Conservation (phyloP, 2,329 filamentous ascomycete species). For the Hypocrella siamensis region DNA sequence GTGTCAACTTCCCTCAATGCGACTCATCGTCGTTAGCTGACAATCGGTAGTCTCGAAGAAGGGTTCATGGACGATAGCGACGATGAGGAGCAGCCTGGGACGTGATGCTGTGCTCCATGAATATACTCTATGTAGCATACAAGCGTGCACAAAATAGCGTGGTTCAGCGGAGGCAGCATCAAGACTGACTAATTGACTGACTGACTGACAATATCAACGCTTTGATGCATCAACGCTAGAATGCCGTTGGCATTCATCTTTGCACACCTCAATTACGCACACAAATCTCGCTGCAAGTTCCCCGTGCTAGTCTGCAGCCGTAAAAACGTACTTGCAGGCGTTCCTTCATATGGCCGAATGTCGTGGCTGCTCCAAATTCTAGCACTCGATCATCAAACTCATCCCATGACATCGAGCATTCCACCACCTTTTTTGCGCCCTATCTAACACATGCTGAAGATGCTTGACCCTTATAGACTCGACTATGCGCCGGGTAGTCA, state of each 20-base stretch:
- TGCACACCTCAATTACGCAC: no score
- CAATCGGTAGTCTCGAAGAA: slow-evolving; percentile 11
- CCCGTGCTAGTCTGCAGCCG: no score
- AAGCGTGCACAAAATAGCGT: no score
- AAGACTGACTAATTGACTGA: no score
- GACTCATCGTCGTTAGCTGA: slow-evolving; percentile 5
- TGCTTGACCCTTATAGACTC: neutral
- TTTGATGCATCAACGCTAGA: no score
- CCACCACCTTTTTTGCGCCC: slow-evolving; percentile 3
- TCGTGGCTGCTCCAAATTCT: slow-evolving; percentile 1
- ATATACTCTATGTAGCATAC: neutral
- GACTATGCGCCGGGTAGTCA: neutral
- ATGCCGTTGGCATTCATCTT: no score
- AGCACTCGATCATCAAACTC: slow-evolving; percentile 1
- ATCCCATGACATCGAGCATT: slow-evolving; percentile 2
- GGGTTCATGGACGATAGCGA: slow-evolving; percentile 29
- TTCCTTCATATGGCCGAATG: neutral
- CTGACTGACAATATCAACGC: no score
- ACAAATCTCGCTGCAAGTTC: no score
- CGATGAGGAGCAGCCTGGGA: slow-evolving; percentile 16
- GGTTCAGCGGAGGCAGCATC: no score
- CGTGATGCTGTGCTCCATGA: neutral
- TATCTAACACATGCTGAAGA: slow-evolving; percentile 2
- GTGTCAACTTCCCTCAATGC: slow-evolving; percentile 4
- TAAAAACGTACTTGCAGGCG: no score